Conservation (phyloP, 306 rosid genomes). For the Alnus rubra region DNA sequence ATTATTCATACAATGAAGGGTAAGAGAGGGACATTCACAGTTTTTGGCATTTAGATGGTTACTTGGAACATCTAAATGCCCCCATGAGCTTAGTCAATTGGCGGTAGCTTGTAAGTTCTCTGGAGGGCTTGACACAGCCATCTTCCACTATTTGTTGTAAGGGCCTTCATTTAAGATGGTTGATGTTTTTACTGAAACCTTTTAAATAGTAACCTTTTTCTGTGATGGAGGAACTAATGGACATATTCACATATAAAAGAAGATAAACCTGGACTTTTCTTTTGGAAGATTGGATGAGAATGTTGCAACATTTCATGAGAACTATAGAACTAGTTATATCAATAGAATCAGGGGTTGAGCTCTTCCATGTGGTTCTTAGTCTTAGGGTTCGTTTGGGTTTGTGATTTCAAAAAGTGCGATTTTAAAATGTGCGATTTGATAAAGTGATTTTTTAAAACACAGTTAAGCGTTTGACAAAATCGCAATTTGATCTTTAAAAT, state of each 20-base stretch:
- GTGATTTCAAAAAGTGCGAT: too few relatives aligned
- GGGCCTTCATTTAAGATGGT: neutral
- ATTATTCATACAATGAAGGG: constrained; percentile 10
- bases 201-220: neutral
- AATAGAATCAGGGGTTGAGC: neutral
- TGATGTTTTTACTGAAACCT: neutral
- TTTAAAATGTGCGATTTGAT: too few relatives aligned
- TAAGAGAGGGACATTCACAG: constrained; percentile 15
- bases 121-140: neutral
- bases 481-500: too few relatives aligned
- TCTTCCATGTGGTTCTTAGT: neutral
- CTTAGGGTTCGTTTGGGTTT: too few relatives aligned
- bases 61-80: constrained; percentile 17
- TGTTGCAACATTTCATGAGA: neutral
- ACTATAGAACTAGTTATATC: constrained; percentile 1
- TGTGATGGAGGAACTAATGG: neutral
- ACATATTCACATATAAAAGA: neutral
- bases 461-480: too few relatives aligned
- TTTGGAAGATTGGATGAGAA: neutral
- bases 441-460: too few relatives aligned
- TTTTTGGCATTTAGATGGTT: constrained; percentile 15
- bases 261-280: neutral
- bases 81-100: constrained; percentile 1
- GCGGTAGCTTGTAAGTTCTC: neutral
- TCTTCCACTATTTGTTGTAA: neutral